Base-by-base conservation (phyloP, 371 early-diverging fungal genomes). In the Nematocida ausubeli region DNA sequence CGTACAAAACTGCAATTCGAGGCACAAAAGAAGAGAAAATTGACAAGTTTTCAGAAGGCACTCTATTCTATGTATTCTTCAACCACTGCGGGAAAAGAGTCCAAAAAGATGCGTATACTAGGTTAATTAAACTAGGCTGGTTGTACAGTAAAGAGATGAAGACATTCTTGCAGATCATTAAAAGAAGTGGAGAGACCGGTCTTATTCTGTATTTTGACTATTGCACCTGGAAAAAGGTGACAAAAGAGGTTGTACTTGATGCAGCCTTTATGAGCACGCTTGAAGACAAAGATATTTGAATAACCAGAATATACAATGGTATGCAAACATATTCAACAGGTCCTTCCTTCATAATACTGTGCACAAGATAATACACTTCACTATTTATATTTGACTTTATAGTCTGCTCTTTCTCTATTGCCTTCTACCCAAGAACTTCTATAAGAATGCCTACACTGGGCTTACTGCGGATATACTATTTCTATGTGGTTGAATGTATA, bases 171-270 rank as follows among this genome's bases (percentile, higher is more conserved):
- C 78, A 64, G 64, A 75, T 75, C 16, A 57, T 75, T 14, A 75
- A 75, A 51, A 63, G 44, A 51, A n/a, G 7, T 0, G 39, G n/a
- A 28, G 56, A 26, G 22, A 12, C 65, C 16, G 73, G 73, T 24
- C 67, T 75, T 26, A 75, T 75, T 16, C 56, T 75, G 16, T 75
- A 75, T 55, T 75, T 75, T 39, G 78, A 75, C 30, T 66, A 75
- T 66, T 75, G 66, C 34, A 75, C 67, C 12, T 75, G 78, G 78
- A 75, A 75, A 40, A 75, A 75, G 35, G 78, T 75, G 22, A 75
- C 78, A n/a, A 75, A 75, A 67, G 78, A 75, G 37, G 63, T 75
- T 2, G 44, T 1, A 14, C 47, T 75, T 32, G 78, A 75, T 30
- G 55, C 71, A 22, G 78, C 28, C 4, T 75, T 75, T 37, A 35